Base-by-base conservation (phyloP, 2,329 filamentous ascomycete species). In the Penicillium griseofulvum region DNA sequence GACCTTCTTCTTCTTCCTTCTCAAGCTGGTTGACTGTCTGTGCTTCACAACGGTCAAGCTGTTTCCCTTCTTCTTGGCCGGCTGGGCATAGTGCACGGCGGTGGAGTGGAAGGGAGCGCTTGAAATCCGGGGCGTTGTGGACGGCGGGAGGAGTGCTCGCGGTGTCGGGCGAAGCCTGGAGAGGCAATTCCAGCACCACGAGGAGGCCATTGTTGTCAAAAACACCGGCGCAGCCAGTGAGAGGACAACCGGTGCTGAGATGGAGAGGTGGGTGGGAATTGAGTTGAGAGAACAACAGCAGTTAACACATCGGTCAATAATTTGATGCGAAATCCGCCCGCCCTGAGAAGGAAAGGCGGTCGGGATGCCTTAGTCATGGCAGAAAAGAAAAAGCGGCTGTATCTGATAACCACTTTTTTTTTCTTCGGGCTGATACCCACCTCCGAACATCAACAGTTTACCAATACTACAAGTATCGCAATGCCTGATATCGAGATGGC, bases 121-220 rank as follows among this genome's bases (percentile, higher is more conserved):
- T n/a, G 80, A 75, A 42, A 71, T 63, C 54, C 69, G 65, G 78
- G 78, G 71, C 70, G 76, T 66, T 72, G 78, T 60, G 75, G 72
- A 61, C 71, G 76, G 63, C 69, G 76, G 64, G 57, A 71, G 60
- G 55, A 74, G 64, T 56, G 68, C 63, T 69, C 67, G 68, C 60
- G 69, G 64, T 56, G 66, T 71, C 51, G 78, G 78, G 36, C 71
- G 73, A 58, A 76, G 68, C 75, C 80, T 74, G 55, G 79, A 75
- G 39, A 85, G 77, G 73, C 82, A 84, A 75, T 80, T 79, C 80
- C 82, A 82, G 74, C 82, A 83, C 66, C 78, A 81, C 53, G 78
- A 74, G 56, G 81, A 81, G 68, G 81, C 80, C 83, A 85, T 85
- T 69, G 71, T 66, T 56, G 52, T 62, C 63, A 60, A 42, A 50